Evolutionary conservation across 2,329 filamentous ascomycete genomes (phyloP).

Genomic region (Xylariaceae sp.): DNA sequence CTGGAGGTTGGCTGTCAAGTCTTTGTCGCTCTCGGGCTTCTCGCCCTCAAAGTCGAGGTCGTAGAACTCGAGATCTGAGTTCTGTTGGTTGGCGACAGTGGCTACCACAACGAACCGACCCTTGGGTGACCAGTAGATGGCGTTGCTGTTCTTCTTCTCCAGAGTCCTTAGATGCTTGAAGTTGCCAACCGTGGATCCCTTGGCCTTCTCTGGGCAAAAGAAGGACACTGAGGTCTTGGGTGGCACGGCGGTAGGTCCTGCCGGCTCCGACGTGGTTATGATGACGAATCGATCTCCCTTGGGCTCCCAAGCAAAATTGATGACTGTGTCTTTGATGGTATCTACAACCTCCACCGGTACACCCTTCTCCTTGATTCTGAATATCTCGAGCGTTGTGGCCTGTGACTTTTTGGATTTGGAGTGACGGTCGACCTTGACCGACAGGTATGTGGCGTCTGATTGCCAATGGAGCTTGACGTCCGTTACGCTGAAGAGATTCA

Average conservation of each 20-base stretch:
- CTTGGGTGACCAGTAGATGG: constrained; percentile 97
- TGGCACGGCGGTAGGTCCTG: constrained; percentile 73
- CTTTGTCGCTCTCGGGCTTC: constrained; percentile 89
- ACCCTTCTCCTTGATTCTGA: constrained; percentile 95
- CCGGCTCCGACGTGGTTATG: constrained; percentile 87
- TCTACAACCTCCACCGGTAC: constrained; percentile 98
- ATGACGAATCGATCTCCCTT: constrained; percentile 97
- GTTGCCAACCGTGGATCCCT: constrained; percentile 77
- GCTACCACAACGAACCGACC: constrained; percentile 94
- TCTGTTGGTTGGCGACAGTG: constrained; percentile 88
- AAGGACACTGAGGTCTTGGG: constrained; percentile 95
- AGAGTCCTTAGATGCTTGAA: constrained; percentile 94
- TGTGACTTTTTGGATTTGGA: constrained; percentile 99
- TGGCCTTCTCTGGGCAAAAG: constrained; percentile 94
- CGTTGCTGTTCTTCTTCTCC: constrained; percentile 99
- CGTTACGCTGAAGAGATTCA: constrained; percentile 97
- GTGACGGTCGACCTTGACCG: constrained; percentile 97
- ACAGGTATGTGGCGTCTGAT: constrained; percentile 88
- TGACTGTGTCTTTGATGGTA: constrained; percentile 95
- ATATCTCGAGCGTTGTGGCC: constrained; percentile 96
- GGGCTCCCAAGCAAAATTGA: constrained; percentile 99
- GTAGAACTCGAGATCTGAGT: constrained; percentile 95
- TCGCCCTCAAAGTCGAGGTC: constrained; percentile 98
- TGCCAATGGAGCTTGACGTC: constrained; percentile 99
- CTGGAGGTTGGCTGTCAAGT: constrained; percentile 90